Percentiles rank a stretch among this genome's conserved stretches.
Evolutionary conservation across 345 rosid species (phyloP).

Genomic region (Corymbia maculata): DNA sequence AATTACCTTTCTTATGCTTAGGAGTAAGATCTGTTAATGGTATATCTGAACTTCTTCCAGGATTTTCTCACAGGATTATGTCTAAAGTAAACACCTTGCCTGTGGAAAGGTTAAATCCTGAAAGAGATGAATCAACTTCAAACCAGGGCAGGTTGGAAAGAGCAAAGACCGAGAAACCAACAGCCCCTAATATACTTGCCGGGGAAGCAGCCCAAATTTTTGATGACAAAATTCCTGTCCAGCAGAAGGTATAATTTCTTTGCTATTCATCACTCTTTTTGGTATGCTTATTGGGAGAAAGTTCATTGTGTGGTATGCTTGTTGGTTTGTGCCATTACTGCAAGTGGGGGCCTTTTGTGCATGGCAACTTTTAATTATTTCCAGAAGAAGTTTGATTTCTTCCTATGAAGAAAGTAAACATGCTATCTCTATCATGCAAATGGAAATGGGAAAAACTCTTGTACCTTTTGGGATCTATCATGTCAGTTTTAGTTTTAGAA

Average conservation of each 20-base stretch:
- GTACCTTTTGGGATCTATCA: background rate
- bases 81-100: constrained; percentile 28
- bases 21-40: background rate
- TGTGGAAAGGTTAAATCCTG: constrained; percentile 14
- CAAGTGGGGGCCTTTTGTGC: background rate
- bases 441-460: background rate
- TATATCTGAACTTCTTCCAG: constrained; percentile 16
- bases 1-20: background rate
- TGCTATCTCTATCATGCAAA: background rate
- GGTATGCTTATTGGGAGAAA: background rate
- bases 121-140: constrained; percentile 27
- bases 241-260: constrained; percentile 49
- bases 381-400: background rate
- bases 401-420: background rate
- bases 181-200: constrained; percentile 45
- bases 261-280: background rate
- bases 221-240: constrained; percentile 57
- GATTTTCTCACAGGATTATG: constrained; percentile 15
- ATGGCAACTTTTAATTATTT: background rate
- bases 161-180: constrained; percentile 69
- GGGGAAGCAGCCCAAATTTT: constrained; percentile 78
- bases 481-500: background rate
- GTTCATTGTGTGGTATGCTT: background rate
- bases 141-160: constrained; percentile 46
- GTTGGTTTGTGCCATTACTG: background rate